Evolutionary conservation across 2,329 filamentous ascomycete genomes (phyloP).

Genomic region (Ceratocystis huliohia): DNA sequence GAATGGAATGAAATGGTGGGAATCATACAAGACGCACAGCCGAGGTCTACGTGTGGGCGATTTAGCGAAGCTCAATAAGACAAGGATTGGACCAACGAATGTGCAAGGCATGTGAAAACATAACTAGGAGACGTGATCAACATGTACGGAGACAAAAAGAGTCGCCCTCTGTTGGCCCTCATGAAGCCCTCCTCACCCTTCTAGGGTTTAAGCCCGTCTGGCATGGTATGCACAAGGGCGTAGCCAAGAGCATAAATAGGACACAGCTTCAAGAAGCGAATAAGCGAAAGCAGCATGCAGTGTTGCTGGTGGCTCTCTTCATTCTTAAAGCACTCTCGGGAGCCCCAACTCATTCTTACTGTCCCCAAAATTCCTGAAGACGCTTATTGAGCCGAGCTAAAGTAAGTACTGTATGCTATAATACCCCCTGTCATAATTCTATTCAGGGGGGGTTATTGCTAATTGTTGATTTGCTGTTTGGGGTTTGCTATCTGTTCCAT

Average conservation of each 20-base stretch:
- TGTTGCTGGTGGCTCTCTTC: conserved; percentile 1
- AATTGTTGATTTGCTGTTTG: neutral
- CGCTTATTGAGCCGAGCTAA: neutral
- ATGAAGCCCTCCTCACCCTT: neutral
- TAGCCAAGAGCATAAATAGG: neutral
- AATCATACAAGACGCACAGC: conserved; percentile 5
- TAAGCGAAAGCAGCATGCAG: neutral
- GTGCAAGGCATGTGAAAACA: neutral
- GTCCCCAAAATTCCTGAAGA: neutral
- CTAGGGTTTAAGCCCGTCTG: neutral
- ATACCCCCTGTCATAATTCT: neutral
- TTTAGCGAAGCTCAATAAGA: neutral
- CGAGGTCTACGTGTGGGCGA: neutral
- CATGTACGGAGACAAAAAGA: neutral
- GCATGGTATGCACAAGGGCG: neutral
- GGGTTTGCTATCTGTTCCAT: neutral
- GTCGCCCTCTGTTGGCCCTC: neutral
- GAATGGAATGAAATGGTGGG: neutral
- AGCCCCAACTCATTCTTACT: too few relatives aligned
- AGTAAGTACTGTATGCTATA: neutral
- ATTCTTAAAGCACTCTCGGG: neutral
- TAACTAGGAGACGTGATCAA: neutral
- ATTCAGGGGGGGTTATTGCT: neutral
- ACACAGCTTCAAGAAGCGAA: neutral
- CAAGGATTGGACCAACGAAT: neutral